Base-by-base conservation (phyloP, 345 rosid species). In the Citrus glauca region DNA sequence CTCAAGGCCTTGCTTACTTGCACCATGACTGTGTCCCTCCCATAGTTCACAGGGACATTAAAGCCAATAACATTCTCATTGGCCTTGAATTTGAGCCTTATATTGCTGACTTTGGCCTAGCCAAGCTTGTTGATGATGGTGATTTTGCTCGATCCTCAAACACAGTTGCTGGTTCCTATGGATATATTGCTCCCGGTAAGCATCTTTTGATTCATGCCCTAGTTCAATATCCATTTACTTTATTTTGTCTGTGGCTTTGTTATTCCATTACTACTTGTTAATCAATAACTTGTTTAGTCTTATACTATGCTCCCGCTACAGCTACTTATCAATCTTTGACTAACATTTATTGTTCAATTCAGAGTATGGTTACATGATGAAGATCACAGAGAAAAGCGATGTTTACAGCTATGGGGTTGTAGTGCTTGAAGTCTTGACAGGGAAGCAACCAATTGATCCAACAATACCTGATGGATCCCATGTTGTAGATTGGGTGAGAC, bases 21-120 rank as follows among this genome's bases (percentile, higher is more conserved):
- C 99, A 96, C 85, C 99, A 96, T 77, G 98, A 94, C 81, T 96
- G 99, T 50, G 88, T 90, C 61, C 99, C 98, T 57, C 91, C 97
- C 1, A 96, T 96, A 63, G 95, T 96, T 81, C 99, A 96, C 68
- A 88, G 99, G 28, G 97, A 95, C 79, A 93, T 95, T 80, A 95
- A 95, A 84, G 96, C 98, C 78, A 94, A 94, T 35, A 96, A 96
- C 80, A 94, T 96, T 71, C 90, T 96, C 50, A 86, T 96, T 42
- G 98, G 98, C 81, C 91, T 89, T 8, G 95, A 89, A 66, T 96
- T 94, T 20, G 98, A 96, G 82, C 94, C 99, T 7, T 96, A 94
- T 80, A 92, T 96, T n/a, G 98, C 98, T 13, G 99, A 96, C 85
- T 96, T 96, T 56, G 97, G 98, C 76, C 91, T 96, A 69, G 98